phyloP scores from a whole-genome alignment of 306 rosid species.

The Dryas drummondii region DNA sequence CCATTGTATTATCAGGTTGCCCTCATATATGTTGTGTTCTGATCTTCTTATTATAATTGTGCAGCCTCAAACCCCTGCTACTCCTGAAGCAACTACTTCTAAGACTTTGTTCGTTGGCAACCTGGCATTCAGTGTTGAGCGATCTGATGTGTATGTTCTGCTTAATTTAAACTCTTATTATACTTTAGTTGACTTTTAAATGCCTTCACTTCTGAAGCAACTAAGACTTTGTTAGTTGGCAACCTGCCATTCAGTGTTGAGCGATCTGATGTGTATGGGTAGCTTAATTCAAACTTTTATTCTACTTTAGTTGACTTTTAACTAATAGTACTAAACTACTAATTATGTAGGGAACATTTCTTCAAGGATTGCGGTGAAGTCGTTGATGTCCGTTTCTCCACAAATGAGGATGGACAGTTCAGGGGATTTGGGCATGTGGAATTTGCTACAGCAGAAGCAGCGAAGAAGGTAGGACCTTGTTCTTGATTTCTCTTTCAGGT shows the following conservation, averaged over 20 bases:
- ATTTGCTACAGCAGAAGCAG: constrained; percentile 60
- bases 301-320: neutral
- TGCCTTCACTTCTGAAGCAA: constrained; percentile 33
- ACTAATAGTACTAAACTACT: constrained; percentile 9
- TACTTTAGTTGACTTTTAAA: neutral
- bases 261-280: constrained; percentile 61
- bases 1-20: neutral
- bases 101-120: constrained; percentile 84
- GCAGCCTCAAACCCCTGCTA: constrained; percentile 71
- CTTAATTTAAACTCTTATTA: too few relatives aligned
- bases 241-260: constrained; percentile 55
- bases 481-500: neutral
- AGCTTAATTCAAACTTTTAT: too few relatives aligned
- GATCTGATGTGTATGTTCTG: constrained; percentile 61
- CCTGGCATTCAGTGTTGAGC: constrained; percentile 45
- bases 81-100: constrained; percentile 37
- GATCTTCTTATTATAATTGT: neutral
- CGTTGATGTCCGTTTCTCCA: constrained; percentile 64
- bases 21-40: neutral
- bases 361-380: constrained; percentile 66
- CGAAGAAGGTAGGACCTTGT: constrained; percentile 42
- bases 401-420: constrained; percentile 43
- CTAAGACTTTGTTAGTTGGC: constrained; percentile 67
- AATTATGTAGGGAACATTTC: constrained; percentile 54
- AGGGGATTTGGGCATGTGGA: constrained; percentile 91